Conservation (phyloP, 2,329 filamentous ascomycete species). For the Diaporthe vexans region DNA sequence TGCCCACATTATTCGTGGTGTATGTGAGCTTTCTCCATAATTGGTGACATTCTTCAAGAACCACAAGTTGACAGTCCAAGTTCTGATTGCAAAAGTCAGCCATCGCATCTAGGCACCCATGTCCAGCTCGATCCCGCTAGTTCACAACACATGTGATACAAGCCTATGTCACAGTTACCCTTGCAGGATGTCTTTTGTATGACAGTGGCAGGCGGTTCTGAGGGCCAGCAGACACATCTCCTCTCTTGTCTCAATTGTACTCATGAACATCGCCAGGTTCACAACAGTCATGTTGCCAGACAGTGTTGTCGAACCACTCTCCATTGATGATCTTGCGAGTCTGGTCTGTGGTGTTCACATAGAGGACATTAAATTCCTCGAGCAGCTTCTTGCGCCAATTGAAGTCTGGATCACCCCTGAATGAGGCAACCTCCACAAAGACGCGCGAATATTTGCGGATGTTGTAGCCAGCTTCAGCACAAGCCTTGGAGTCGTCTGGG, state of each 20-base stretch:
- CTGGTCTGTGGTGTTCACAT: slow-evolving; percentile 33
- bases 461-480: slow-evolving; percentile 26
- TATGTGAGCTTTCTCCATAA: background rate
- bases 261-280: slow-evolving; percentile 10
- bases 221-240: background rate
- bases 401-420: slow-evolving; percentile 35
- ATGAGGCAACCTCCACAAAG: slow-evolving; percentile 35
- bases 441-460: slow-evolving; percentile 33
- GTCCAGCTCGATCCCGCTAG: no score
- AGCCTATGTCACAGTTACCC: background rate
- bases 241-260: background rate
- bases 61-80: background rate
- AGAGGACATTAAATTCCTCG: slow-evolving; percentile 24
- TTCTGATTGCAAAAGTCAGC: background rate
- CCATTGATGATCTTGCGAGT: slow-evolving; percentile 34
- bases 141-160: background rate
- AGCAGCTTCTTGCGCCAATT: slow-evolving; percentile 35
- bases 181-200: background rate
- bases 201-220: background rate
- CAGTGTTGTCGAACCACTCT: slow-evolving; percentile 32
- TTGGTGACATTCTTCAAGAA: background rate
- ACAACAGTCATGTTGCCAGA: slow-evolving; percentile 37
- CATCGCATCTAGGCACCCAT: background rate
- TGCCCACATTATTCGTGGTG: background rate
- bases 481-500: background rate